Base-by-base conservation (phyloP, 2,329 filamentous ascomycete species). In the Aspergillus sp. region DNA sequence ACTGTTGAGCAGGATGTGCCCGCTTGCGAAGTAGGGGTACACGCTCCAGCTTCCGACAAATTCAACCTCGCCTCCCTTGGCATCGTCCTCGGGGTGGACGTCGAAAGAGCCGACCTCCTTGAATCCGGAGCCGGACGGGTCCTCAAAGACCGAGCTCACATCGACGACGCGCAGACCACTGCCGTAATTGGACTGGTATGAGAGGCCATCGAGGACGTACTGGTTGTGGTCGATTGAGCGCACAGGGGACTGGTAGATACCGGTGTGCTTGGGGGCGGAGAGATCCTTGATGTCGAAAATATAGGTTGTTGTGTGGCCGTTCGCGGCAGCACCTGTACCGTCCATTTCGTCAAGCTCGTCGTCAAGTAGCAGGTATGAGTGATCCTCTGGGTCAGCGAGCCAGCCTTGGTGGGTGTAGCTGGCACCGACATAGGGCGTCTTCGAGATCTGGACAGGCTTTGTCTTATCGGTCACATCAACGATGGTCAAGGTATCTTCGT, bases 281-380 rank as follows among this genome's bases (percentile, higher is more conserved):
- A 61, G 62, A 24, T 61, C 46, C 17, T 41, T 56, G 22, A 64
- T 58, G 51, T 64, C 60, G 50, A 64, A 64, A 24, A 64, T 58
- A 39, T 64, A 64, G 4, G 62, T 64, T n/a, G 62, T 64, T 3
- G 62, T 61, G 54, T 62, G 62, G 11, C 62, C 62, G 62, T 64
- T 64, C 24, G 60, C 62, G 4, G 62, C 62, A 9, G 41, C 41
- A 13, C 60, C 62, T 5, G 58, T 57, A 12, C 51, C 55, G 7
- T 64, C 60, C 24, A 54, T 34, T 44, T 64, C 62, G 39, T 64
- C 62, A 12, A 64, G 54, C 40, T 64, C 62, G 30, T 64, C 62
- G 33, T 62, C 62, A 2, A 64, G 58, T 5, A 64, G 58, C 19
- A 64, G 60, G 39, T 64, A 64, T 12, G 60, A 49, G 51, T 59